These are phyloP conservation scores for Phytopythium kandeliae DNA, from an alignment of 352 stramenopile species.

Conservation along the genomic window DNA sequence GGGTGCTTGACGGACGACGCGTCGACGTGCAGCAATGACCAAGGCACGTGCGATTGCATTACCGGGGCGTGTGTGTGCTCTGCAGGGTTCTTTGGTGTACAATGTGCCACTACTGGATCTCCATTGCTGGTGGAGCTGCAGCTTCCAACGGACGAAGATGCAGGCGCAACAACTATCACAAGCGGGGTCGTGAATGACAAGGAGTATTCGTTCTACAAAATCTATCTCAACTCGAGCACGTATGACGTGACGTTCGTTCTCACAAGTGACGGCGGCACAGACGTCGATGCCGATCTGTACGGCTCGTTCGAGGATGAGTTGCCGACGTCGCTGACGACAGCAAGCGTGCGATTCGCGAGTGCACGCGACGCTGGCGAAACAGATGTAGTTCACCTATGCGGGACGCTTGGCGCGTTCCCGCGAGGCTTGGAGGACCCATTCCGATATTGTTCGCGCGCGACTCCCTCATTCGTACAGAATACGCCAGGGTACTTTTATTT, in stretches of 20 bases:
- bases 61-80: conserved; percentile 54
- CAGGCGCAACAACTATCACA: conserved; percentile 7
- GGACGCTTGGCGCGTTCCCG: conserved; percentile 56
- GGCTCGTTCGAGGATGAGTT: conserved; percentile 62
- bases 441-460: conserved; percentile 46
- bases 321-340: conserved; percentile 44
- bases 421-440: conserved; percentile 49
- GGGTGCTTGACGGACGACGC: conserved; percentile 31
- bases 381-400: conserved; percentile 68
- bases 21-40: conserved; percentile 20
- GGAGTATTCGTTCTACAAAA: conserved; percentile 69
- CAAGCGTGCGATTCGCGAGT: conserved; percentile 45
- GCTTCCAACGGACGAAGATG: background rate
- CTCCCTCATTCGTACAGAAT: conserved; percentile 40
- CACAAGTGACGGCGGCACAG: background rate
- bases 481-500: conserved; percentile 69
- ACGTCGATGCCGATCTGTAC: conserved; percentile 59
- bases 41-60: conserved; percentile 55
- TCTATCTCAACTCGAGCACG: conserved; percentile 46
- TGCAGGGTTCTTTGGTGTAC: conserved; percentile 34
- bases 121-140: conserved; percentile 23
- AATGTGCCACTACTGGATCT: conserved; percentile 16
- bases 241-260: conserved; percentile 68
- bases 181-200: conserved; percentile 28
- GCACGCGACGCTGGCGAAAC: conserved; percentile 25